Evolutionary conservation across 176 grass and related monocot species (phyloP).

Genomic region (Musa acuminata): DNA sequence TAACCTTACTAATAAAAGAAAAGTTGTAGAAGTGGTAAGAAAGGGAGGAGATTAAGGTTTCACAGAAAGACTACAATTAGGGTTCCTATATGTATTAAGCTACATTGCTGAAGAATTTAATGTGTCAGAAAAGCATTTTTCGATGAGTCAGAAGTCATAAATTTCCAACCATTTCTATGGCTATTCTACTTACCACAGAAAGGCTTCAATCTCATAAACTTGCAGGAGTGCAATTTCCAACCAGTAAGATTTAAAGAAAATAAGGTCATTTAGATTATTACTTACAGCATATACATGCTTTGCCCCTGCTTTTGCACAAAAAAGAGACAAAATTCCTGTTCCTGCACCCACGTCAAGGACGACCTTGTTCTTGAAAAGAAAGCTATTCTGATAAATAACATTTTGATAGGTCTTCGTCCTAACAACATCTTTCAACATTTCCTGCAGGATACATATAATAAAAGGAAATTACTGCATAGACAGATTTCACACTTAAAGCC

Average conservation of each 20-base stretch:
- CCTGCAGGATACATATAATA: slow-evolving; percentile 37
- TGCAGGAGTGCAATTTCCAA: neutral
- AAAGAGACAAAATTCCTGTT: slow-evolving; percentile 90
- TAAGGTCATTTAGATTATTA: neutral
- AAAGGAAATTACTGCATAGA: slow-evolving; percentile 10
- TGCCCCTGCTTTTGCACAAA: slow-evolving; percentile 92
- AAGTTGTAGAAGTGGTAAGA: too few species aligned
- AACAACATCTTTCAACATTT: slow-evolving; percentile 94
- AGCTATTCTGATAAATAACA: slow-evolving; percentile 76
- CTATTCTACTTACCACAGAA: neutral
- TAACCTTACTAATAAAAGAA: too few species aligned
- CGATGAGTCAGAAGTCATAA: neutral
- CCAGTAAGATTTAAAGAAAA: neutral
- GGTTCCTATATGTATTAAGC: too few species aligned
- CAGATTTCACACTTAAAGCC: neutral
- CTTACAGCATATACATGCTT: slow-evolving; percentile 97
- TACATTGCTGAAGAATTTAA: too few species aligned
- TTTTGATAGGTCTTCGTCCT: slow-evolving; percentile 85
- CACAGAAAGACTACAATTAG: too few species aligned
- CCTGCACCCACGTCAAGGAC: slow-evolving; percentile 95
- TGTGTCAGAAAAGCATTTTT: too few species aligned
- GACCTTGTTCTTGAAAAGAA: slow-evolving; percentile 91
- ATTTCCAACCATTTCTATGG: neutral
- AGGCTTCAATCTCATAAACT: neutral
- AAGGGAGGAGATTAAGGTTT: too few species aligned